Percentiles rank a stretch among this genome's conserved stretches.
These are phyloP conservation scores for Boeremia lycopersici DNA, from an alignment of 2,329 filamentous ascomycete genomes.

Conservation along the genomic window DNA sequence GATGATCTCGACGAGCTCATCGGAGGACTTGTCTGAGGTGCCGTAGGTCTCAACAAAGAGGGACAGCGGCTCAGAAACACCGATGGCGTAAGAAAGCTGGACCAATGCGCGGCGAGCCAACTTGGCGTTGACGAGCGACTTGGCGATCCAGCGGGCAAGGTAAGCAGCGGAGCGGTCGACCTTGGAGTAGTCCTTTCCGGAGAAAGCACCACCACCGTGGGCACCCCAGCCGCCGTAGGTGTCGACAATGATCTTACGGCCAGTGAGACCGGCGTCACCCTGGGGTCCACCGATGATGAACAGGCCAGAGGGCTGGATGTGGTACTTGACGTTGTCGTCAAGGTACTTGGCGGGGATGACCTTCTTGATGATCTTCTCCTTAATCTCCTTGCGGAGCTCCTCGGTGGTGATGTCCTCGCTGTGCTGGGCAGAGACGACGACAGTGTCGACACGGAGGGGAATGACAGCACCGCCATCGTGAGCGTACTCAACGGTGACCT, in stretches of 20 bases:
- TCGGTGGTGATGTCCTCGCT: slow-evolving; percentile 86
- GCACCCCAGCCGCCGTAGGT: slow-evolving; percentile 99
- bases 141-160: slow-evolving; percentile 97
- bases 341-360: slow-evolving; percentile 92
- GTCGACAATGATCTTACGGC: slow-evolving; percentile 99
- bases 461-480: slow-evolving; percentile 94
- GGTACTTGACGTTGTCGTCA: slow-evolving; percentile 92
- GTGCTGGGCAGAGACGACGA: slow-evolving; percentile 97
- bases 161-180: slow-evolving; percentile 98
- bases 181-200: slow-evolving; percentile 99
- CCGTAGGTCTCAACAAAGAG: slow-evolving; percentile 98
- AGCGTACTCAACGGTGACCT: slow-evolving; percentile 98
- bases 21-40: slow-evolving; percentile 85
- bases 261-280: slow-evolving; percentile 97
- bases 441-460: slow-evolving; percentile 90
- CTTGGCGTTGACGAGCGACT: slow-evolving; percentile 89
- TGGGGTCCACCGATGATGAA: slow-evolving; percentile 99
- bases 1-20: slow-evolving; percentile 95
- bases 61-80: slow-evolving; percentile 96
- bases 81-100: slow-evolving; percentile 99
- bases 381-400: slow-evolving; percentile 90
- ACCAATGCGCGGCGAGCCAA: slow-evolving; percentile 92
- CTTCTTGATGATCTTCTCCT: slow-evolving; percentile 96
- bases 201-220: slow-evolving; percentile 99
- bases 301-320: slow-evolving; percentile 97